Evolutionary conservation across 352 stramenopile genomes (phyloP), one percentile per base, ranked within the genome.

Genomic region (Stramenopiles sp.): DNA sequence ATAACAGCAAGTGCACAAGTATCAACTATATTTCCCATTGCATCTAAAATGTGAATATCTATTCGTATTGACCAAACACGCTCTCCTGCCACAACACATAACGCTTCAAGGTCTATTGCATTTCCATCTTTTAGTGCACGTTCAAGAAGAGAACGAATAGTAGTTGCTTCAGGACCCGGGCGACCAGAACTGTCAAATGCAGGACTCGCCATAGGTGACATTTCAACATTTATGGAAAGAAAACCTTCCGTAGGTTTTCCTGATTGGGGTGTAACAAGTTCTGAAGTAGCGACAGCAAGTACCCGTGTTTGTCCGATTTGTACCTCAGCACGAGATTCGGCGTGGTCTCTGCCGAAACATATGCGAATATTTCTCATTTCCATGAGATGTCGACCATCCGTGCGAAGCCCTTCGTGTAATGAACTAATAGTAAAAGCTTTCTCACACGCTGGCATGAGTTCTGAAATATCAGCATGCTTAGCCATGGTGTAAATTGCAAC

Each of bases 41-140:
- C 60, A 51, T 90, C 74, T 28, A 89, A 51, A 18, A 89, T 58
- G 43, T 72, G 66, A 18, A 93, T 56, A 41, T 72, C 57, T 44
- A 79, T 71, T 23, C 62, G 68, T 36, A 93, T 67, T 24, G 68
- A 57, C 77, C 77, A 93, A 18, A 66, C 77, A 56, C 80, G 88
- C 38, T 75, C 59, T 23, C 73, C 74, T n/a, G 66, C 60, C 22
- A 79, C 53, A 23, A 93, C 66, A 29, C 69, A 79, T 29, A 93
- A 59, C 23, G 73, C 74, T 53, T 93, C 77, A 2, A 67, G 76
- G 57, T 93, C 77, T 5, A 93, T 59, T 4, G 72, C 69, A 6
- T 69, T 65, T 43, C 69, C 75, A 35, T 83, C 64, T 29, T 77
- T 59, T 28, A 90, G 60, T 23, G 69, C 71, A 12, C 71, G 64